Percentiles rank a stretch among this genome's conserved stretches.
These are phyloP conservation scores for Serendipita sp. DNA, from an alignment of 1,284 basidiomycete genomes.

Conservation along the genomic window DNA sequence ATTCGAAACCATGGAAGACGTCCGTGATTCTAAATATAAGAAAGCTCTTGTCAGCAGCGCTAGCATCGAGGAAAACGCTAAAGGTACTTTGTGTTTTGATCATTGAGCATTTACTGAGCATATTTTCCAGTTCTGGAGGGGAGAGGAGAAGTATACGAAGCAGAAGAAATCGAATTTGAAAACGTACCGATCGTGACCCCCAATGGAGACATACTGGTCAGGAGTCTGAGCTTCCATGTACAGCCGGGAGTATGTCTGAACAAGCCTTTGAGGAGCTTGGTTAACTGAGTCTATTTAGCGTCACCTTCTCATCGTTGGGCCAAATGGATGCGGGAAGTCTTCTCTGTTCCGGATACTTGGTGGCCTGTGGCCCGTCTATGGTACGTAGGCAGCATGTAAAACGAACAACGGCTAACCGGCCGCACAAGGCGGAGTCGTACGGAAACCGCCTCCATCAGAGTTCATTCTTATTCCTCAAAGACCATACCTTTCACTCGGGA, in stretches of 20 bases:
- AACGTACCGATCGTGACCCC: slow-evolving; percentile 92
- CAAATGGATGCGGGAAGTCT: slow-evolving; percentile 85
- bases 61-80: slow-evolving; percentile 61
- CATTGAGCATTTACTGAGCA: background rate
- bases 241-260: slow-evolving; percentile 61
- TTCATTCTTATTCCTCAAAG: slow-evolving; percentile 95
- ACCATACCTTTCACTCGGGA: slow-evolving; percentile 87
- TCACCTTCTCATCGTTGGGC: slow-evolving; percentile 83
- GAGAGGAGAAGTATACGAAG: slow-evolving; percentile 67
- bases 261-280: background rate
- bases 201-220: slow-evolving; percentile 85
- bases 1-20: slow-evolving; percentile 84
- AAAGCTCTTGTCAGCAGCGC: slow-evolving; percentile 76
- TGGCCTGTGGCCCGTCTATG: slow-evolving; percentile 95
- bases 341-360: slow-evolving; percentile 90
- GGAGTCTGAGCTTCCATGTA: slow-evolving; percentile 75
- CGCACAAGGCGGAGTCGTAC: slow-evolving; percentile 64
- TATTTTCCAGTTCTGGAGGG: slow-evolving; percentile 53
- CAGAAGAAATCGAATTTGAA: slow-evolving; percentile 83
- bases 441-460: slow-evolving; percentile 77
- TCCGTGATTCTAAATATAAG: slow-evolving; percentile 73
- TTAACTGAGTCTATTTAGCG: slow-evolving; percentile 32
- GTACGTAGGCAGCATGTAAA: slow-evolving; percentile 20
- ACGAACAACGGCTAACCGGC: background rate
- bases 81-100: slow-evolving; percentile 25